These are phyloP conservation scores for Blastobotrys chiropterorum DNA, from an alignment of 805 yeast species.

Conservation along the genomic window DNA sequence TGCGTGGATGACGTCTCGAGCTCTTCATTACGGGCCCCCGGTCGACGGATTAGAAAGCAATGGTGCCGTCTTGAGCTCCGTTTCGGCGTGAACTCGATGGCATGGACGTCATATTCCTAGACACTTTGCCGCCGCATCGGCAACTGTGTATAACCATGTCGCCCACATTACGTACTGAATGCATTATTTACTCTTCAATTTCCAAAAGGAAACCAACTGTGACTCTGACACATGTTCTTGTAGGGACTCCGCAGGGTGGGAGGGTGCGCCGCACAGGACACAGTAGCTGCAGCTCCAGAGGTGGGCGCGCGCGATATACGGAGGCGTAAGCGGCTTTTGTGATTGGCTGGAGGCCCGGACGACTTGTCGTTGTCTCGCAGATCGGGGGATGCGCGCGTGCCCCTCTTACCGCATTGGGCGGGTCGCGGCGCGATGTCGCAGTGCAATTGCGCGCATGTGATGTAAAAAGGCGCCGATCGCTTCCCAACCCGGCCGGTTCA, in stretches of 20 bases:
- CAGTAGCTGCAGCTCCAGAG: too few relatives aligned
- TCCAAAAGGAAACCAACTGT: too few relatives aligned
- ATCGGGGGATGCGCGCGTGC: neutral
- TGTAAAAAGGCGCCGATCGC: neutral
- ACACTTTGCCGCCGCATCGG: slow-evolving; percentile 75
- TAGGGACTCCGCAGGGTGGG: neutral
- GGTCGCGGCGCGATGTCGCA: neutral
- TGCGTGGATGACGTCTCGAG: slow-evolving; percentile 27
- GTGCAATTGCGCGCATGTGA: neutral
- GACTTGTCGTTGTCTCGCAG: neutral
- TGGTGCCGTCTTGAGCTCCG: slow-evolving; percentile 38
- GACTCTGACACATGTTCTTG: too few relatives aligned
- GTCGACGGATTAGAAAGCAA: slow-evolving; percentile 92
- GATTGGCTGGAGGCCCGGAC: neutral
- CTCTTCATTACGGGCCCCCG: slow-evolving; percentile 51
- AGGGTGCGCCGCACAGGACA: neutral
- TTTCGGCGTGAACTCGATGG: slow-evolving; percentile 55
- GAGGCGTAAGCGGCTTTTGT: neutral
- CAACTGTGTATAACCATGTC: slow-evolving; percentile 99
- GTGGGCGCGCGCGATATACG: too few relatives aligned
- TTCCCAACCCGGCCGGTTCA: neutral
- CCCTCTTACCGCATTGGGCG: neutral
- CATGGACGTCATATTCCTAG: slow-evolving; percentile 98
- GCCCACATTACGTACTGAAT: slow-evolving; percentile 60
- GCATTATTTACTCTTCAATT: neutral